phyloP scores from a whole-genome alignment of 2,329 filamentous ascomycete species.

The Fusarium setosum region DNA sequence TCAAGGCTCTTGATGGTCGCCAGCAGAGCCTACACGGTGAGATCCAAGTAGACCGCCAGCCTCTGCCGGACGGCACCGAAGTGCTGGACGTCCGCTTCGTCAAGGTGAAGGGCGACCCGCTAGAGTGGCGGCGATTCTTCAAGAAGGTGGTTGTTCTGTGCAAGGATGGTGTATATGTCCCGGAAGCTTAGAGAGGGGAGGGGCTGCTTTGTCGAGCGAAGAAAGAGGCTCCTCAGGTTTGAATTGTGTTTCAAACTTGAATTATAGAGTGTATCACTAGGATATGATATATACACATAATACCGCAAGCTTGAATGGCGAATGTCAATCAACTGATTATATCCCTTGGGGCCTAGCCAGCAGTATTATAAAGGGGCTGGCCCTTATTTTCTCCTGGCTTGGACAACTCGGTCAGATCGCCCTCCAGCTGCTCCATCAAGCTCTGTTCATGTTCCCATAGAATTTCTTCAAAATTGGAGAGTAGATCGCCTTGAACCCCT shows the following conservation, averaged over 20 bases:
- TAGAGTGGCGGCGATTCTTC: slow-evolving; percentile 97
- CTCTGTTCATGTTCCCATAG: no score
- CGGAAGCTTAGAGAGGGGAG: slow-evolving; percentile 50
- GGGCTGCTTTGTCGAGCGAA: slow-evolving; percentile 31
- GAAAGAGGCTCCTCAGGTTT: background rate
- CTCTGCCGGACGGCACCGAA: slow-evolving; percentile 66
- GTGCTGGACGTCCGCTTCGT: slow-evolving; percentile 89
- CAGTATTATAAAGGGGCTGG: no score
- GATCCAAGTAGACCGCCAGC: slow-evolving; percentile 76
- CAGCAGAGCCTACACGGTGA: slow-evolving; percentile 80
- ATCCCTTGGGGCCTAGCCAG: no score
- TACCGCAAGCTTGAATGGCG: background rate
- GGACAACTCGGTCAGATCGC: no score
- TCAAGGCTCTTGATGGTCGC: slow-evolving; percentile 80
- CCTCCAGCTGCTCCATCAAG: no score
- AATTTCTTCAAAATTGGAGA: no score
- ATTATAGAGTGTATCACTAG: slow-evolving; percentile 14
- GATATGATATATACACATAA: background rate
- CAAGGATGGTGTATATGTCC: slow-evolving; percentile 81
- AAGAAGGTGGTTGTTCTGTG: slow-evolving; percentile 93
- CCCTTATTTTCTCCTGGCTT: no score
- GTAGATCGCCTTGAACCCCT: no score
- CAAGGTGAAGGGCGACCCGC: slow-evolving; percentile 93
- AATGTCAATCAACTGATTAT: background rate
- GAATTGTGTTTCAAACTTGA: background rate